A percentile compares a stretch with the other conserved stretches of the same genome.
phyloP scores from a whole-genome alignment of 164 flowering plant genomes.

The Litsea cubeba region DNA sequence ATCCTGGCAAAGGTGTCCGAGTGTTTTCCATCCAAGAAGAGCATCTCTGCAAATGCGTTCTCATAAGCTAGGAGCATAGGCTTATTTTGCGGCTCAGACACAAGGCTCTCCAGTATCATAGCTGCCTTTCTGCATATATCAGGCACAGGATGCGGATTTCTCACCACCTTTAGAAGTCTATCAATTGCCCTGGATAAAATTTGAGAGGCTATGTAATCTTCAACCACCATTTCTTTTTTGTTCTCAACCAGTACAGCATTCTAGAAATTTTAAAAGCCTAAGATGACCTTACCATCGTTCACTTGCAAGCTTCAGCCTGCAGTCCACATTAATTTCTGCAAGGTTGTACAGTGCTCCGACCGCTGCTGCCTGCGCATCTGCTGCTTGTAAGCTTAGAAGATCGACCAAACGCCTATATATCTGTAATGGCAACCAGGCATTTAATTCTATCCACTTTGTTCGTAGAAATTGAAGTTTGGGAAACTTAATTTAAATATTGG shows the following conservation, averaged over 20 bases:
- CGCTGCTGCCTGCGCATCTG: conserved; percentile 96
- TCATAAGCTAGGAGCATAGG: conserved; percentile 70
- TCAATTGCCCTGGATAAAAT: conserved; percentile 71
- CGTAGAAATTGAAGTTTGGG: background rate
- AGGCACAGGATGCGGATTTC: conserved; percentile 81
- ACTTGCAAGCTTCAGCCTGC: conserved; percentile 85
- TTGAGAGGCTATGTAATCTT: background rate
- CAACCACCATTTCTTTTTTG: background rate
- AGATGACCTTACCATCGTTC: conserved; percentile 70
- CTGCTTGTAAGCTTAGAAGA: conserved; percentile 68
- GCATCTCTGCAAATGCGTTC: conserved; percentile 85
- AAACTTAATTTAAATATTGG: no score
- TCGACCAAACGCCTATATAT: conserved; percentile 82
- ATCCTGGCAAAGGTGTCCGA: conserved; percentile 93
- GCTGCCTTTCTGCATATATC: conserved; percentile 94
- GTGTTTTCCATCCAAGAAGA: conserved; percentile 65
- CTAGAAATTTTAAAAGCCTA: background rate
- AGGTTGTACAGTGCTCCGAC: conserved; percentile 93
- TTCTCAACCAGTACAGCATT: background rate
- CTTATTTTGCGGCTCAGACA: conserved; percentile 86
- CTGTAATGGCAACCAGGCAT: conserved; percentile 36
- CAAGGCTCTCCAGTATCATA: conserved; percentile 79
- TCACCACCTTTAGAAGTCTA: conserved; percentile 73
- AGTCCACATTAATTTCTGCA: conserved; percentile 88
- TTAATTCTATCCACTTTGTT: background rate